Evolutionary conservation across 768 basidiomycete genomes (phyloP).

Genomic region (Leccinellum luteum): DNA sequence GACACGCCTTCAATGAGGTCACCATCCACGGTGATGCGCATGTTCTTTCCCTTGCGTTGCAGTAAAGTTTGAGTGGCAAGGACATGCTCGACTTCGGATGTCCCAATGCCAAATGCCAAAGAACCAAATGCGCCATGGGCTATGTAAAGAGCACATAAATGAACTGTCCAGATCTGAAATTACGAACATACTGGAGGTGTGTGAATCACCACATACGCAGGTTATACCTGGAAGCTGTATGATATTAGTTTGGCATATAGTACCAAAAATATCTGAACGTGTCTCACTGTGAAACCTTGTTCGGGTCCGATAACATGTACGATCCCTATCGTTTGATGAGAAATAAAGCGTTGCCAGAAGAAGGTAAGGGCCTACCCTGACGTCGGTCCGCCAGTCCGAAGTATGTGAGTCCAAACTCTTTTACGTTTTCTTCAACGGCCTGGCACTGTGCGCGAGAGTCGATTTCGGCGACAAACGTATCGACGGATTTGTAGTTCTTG

Average conservation of each 20-base stretch:
- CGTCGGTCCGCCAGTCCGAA: constrained; percentile 88
- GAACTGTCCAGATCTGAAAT: not conserved
- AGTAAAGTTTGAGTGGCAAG: constrained; percentile 88
- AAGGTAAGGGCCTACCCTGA: constrained; percentile 54
- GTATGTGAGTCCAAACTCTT: constrained; percentile 88
- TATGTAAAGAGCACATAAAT: constrained; percentile 26
- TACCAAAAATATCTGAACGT: not conserved
- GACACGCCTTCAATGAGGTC: constrained; percentile 76
- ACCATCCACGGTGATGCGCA: constrained; percentile 88
- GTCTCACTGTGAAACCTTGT: constrained; percentile 81
- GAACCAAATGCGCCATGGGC: constrained; percentile 93
- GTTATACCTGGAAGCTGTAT: constrained; percentile 69
- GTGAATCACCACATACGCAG: constrained; percentile 90
- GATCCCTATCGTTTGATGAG: constrained; percentile 51
- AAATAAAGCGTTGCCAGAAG: not conserved
- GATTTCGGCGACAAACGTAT: constrained; percentile 76
- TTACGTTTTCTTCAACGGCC: constrained; percentile 86
- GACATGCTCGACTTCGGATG: constrained; percentile 92
- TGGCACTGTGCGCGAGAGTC: constrained; percentile 83
- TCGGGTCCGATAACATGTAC: constrained; percentile 92
- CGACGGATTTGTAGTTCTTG: constrained; percentile 69
- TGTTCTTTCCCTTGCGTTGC: constrained; percentile 88
- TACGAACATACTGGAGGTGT: constrained; percentile 74
- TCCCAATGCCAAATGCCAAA: constrained; percentile 90
- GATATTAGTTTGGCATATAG: not conserved